Percentiles rank a stretch among this genome's conserved stretches.
These are phyloP conservation scores for Phytophthora sp. DNA, from an alignment of 352 stramenopile species.

Conservation along the genomic window DNA sequence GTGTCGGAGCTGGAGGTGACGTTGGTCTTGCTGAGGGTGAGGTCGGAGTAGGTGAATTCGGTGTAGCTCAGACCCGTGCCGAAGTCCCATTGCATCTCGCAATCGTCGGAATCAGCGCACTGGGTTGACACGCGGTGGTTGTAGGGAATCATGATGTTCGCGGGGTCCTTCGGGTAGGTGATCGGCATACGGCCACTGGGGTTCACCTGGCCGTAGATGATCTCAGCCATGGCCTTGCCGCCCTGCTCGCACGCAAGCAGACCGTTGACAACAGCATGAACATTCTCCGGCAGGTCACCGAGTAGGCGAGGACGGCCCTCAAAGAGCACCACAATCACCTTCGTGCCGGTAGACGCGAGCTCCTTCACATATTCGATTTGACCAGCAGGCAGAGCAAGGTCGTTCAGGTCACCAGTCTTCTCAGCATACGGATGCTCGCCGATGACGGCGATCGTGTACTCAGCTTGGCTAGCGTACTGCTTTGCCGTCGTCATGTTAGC, in stretches of 20 bases:
- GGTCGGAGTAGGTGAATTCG: slow-evolving; percentile 51
- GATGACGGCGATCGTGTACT: slow-evolving; percentile 73
- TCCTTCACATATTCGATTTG: too few species aligned
- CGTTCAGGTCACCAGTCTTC: slow-evolving; percentile 80
- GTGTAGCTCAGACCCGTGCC: slow-evolving; percentile 75
- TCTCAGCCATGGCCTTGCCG: too few species aligned
- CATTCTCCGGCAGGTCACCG: slow-evolving; percentile 42
- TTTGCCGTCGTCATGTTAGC: slow-evolving; percentile 53
- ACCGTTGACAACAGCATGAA: too few species aligned
- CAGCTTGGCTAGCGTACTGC: slow-evolving; percentile 36
- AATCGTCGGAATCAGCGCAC: slow-evolving; percentile 42
- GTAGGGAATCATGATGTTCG: slow-evolving; percentile 65
- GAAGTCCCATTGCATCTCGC: slow-evolving; percentile 68
- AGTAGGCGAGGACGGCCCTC: slow-evolving; percentile 77
- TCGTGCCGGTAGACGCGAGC: too few species aligned
- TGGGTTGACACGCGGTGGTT: slow-evolving; percentile 60
- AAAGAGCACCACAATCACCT: slow-evolving; percentile 78
- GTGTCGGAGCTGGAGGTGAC: too few species aligned
- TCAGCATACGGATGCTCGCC: slow-evolving; percentile 80
- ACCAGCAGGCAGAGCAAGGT: too few species aligned
- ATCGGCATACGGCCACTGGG: too few species aligned
- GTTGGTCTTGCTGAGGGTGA: slow-evolving; percentile 64
- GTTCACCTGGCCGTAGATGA: too few species aligned
- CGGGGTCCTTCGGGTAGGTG: slow-evolving; percentile 72
- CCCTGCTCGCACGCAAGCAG: too few species aligned